Evolutionary conservation across 169 alveolate genomes (phyloP).

Genomic region (Cryptosporidium parvum): DNA sequence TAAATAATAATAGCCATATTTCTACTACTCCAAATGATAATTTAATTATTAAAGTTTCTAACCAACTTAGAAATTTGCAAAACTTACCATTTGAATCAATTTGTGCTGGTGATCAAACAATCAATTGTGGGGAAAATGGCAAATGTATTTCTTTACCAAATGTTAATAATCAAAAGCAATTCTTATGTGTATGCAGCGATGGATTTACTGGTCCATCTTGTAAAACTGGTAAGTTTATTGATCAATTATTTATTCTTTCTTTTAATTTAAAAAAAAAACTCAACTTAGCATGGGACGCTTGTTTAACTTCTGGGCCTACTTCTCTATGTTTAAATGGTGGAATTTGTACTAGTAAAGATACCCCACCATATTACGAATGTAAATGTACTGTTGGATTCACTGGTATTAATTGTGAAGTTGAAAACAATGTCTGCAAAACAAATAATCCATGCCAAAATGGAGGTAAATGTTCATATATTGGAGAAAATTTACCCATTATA

Average conservation of each 20-base stretch:
- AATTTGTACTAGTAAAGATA: constrained; percentile 27
- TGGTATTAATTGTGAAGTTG: constrained; percentile 56
- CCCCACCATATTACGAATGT: constrained; percentile 27
- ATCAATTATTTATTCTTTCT: neutral
- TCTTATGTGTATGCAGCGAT: constrained; percentile 38
- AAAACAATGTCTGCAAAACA: constrained; percentile 49
- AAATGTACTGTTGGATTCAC: constrained; percentile 60
- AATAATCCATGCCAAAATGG: constrained; percentile 75
- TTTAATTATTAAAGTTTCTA: neutral
- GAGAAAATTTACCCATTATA: constrained; percentile 41
- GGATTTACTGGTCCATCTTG: constrained; percentile 62
- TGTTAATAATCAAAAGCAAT: constrained; percentile 4
- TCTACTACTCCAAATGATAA: neutral
- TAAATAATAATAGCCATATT: neutral
- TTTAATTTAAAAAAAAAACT: too few relatives aligned
- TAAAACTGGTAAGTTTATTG: constrained; percentile 36
- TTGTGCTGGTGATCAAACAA: constrained; percentile 53
- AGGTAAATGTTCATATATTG: constrained; percentile 61
- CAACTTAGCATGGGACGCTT: constrained; percentile 66
- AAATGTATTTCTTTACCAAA: constrained; percentile 42
- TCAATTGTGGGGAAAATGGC: constrained; percentile 61
- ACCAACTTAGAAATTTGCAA: neutral
- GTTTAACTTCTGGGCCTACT: constrained; percentile 48
- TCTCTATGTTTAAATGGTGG: constrained; percentile 70
- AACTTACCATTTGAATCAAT: constrained; percentile 57